Base-by-base conservation (phyloP, 805 yeast species). In the Metschnikowia hibisci region DNA sequence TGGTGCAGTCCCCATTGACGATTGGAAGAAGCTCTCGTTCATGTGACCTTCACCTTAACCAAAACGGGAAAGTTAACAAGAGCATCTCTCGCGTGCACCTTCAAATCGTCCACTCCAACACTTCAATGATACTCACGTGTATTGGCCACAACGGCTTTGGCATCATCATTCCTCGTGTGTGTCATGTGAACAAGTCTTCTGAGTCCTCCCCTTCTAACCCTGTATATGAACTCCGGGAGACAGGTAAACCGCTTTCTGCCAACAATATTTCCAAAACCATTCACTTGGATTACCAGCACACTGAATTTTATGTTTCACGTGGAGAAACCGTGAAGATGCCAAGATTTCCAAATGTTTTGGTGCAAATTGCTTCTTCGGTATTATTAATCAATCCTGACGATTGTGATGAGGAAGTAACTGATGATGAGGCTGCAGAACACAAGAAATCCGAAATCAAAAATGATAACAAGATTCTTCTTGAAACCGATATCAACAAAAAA, bases 131-230 rank as follows among this genome's bases (percentile, higher is more conserved):
- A 12, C 60, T 91, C 39, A 76, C 76, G 34, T 91, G 97, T 62
- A 61, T 80, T 42, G 97, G 98, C 3, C 77, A 81, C 64, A 91
- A 91, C 61, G 96, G 97, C 9, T 66, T 86, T 39, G 73, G 77
- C 8, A 76, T 89, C 14, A 70, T 76, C 4, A 75, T 87, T 32
- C 93, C 96, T 0, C 63, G 60, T 42, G 54, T 64, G 13, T 70
- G 74, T 42, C 53, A 55, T 12, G 69, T 70, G 13, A 53, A 61
- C 12, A 54, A 53, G 31, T 41, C 52, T 8, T 44, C 50, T 10
- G 52, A 55, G 34, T 16, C 33, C 12, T 10, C 32, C 8, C 18
- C 30, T 6, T 18, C 13, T 6, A 14, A 16, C 27, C 12, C 34
- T 6, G 52, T 58, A 29, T 52, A 39, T 15, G 44, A 41, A 48